Base-by-base conservation (phyloP, 768 basidiomycete genomes). In the Cantharellus cinnabarinus region DNA sequence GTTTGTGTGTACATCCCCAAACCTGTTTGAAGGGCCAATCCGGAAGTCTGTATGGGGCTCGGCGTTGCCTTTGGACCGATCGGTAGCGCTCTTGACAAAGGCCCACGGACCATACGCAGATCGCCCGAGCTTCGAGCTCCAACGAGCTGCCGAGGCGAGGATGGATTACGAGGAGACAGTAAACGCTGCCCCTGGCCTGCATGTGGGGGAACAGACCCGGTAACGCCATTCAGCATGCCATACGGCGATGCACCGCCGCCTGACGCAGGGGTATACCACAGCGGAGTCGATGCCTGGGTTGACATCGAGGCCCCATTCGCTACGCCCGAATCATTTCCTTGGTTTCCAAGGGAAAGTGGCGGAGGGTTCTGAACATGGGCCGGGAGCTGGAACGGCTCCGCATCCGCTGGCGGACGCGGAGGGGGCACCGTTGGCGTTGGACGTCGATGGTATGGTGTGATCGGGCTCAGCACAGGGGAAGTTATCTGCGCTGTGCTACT, bases 81-180 rank as follows among this genome's bases (percentile, higher is more conserved):
- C 10, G 44, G 44, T 1, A 48, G 44, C 29, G 44, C 10, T 10
- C 44, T 10, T 29, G 44, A 10, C 10, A 48, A 10, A 10, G 10
- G 10, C 10, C 10, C 10, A 10, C 10, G 71, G 66, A 7, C 66
- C 64, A 29, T 67, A 65, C 34, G 68, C 67, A 42, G 61, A 62
- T 29, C 57, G 59, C 15, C 56, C 60, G 41, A 71, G 68, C 34
- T 65, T 64, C 58, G 68, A 69, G 48, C 75, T 74, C 35, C 70
- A 68, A 58, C 67, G 73, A 55, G 71, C 70, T 77, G 76, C 77
- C 42, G 75, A 68, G 10, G 74, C 76, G 35, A 52, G 42, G 50
- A 44, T 53, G 15, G 55, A 56, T 29, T 59, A 44, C 35, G 42
- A 44, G 57, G 57, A 41, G 10, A 29, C 20, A 29, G 20, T 29